A percentile compares a stretch with the other conserved stretches of the same genome.
phyloP scores from a whole-genome alignment of 129 eudicot species.

The Daucus carota region DH1_v3.0 NC_030388.2:25796001-25796500 shows the following conservation, averaged over 20 bases:
- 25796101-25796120: background rate
- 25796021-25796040: background rate
- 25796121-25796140: slow-evolving; percentile 10
- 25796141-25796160: background rate
- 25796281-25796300: background rate
- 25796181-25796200: background rate
- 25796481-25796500: background rate
- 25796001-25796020: background rate
- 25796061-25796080: background rate
- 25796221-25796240: slow-evolving; percentile 7
- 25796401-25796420: background rate
- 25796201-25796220: background rate
- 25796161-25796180: slow-evolving; percentile 2
- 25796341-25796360: slow-evolving; percentile 14
- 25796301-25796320: slow-evolving; percentile 6
- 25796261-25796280: background rate
- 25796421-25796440: background rate
- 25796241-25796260: background rate
- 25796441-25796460: background rate
- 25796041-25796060: slow-evolving; percentile 1
- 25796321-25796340: background rate
- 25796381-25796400: background rate
- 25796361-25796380: slow-evolving; percentile 8
- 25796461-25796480: background rate
- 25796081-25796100: background rate